Evolutionary conservation across 306 rosid genomes (phyloP).

Genomic region (Cajanus cajan): DNA sequence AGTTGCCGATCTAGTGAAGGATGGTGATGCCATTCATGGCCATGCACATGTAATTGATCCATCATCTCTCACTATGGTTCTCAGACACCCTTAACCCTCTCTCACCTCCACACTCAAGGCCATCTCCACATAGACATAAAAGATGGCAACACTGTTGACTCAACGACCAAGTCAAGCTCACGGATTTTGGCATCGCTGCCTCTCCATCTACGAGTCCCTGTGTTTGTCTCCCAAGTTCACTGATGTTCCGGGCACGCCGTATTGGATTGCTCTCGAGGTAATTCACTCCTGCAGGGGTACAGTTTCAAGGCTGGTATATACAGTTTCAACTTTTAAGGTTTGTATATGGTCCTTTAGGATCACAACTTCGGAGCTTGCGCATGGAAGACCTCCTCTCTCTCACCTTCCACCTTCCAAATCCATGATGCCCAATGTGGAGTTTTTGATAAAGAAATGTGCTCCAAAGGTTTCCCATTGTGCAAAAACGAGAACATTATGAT

Average conservation of each 20-base stretch:
- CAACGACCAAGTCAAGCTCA: slow-evolving; percentile 50
- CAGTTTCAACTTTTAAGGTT: too few relatives aligned
- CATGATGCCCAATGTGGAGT: slow-evolving; percentile 44
- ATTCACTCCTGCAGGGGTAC: slow-evolving; percentile 58
- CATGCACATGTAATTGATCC: slow-evolving; percentile 59
- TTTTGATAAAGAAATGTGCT: slow-evolving; percentile 49
- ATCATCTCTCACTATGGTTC: slow-evolving; percentile 50
- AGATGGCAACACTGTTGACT: slow-evolving; percentile 60
- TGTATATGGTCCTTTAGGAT: slow-evolving; percentile 76
- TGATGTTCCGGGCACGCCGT: slow-evolving; percentile 57
- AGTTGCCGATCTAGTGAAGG: too few relatives aligned
- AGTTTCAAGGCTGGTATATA: slow-evolving; percentile 60
- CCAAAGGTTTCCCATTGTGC: slow-evolving; percentile 52
- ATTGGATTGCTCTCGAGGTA: slow-evolving; percentile 80
- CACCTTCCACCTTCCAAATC: slow-evolving; percentile 63
- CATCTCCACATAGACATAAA: slow-evolving; percentile 67
- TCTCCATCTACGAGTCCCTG: slow-evolving; percentile 48
- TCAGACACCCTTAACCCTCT: slow-evolving; percentile 47
- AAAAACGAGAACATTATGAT: slow-evolving; percentile 46
- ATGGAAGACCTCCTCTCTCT: slow-evolving; percentile 70
- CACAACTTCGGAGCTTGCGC: slow-evolving; percentile 61
- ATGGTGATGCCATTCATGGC: slow-evolving; percentile 78
- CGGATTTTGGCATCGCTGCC: slow-evolving; percentile 56
- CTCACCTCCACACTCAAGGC: slow-evolving; percentile 70
- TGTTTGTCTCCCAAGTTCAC: slow-evolving; percentile 38